Base-by-base conservation (phyloP, 2,329 filamentous ascomycete species). In the Epicoccum nigrum region DNA sequence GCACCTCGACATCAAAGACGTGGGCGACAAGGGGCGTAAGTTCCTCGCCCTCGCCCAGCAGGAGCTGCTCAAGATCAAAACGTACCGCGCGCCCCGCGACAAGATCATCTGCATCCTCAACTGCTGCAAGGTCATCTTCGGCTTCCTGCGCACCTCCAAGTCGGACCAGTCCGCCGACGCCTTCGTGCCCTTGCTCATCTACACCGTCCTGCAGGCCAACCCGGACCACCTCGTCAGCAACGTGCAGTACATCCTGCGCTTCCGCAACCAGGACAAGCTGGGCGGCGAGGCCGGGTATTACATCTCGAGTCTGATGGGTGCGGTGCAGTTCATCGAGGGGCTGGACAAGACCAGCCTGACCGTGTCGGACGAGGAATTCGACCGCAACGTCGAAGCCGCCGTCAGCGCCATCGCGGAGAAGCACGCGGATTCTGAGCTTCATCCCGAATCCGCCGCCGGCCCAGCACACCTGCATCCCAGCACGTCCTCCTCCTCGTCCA, bases 91-190 rank as follows among this genome's bases (percentile, higher is more conserved):
- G n/a, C 94, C 94, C 4, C 81, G 94, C 63, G 94, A 99, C 78
- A 99, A 99, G 75, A 94, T 99, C 47, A 97, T 99, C 41, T 99
- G 94, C 73, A 91, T 97, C 37, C 78, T 99, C 48, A 99, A 99
- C 75, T 97, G 92, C 77, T 99, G 94, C 83, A 99, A 99, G 76
- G 95, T 99, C 57, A 97, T 99, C 58, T 97, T 99, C 74, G 94
- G 93, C 15, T 85, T 96, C 40, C 79, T 99, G 44, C 92, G 93
- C 60, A 95, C 97, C 70, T 86, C 90, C 45, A 95, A 96, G 74
- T 89, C 88, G 1, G 94, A 99, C 70, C 93, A 92, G 17, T 97
- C 93, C 1, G 94, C 94, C 11, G 94, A 99, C 75, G 92, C 93
- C 0, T 99, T 99, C 64, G 91, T 70, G 89, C 94, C 4, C 3